Evolutionary conservation across 2,329 filamentous ascomycete genomes (phyloP), one percentile per base, ranked within the genome.

Genomic region (Scedosporium minutisporum): DNA sequence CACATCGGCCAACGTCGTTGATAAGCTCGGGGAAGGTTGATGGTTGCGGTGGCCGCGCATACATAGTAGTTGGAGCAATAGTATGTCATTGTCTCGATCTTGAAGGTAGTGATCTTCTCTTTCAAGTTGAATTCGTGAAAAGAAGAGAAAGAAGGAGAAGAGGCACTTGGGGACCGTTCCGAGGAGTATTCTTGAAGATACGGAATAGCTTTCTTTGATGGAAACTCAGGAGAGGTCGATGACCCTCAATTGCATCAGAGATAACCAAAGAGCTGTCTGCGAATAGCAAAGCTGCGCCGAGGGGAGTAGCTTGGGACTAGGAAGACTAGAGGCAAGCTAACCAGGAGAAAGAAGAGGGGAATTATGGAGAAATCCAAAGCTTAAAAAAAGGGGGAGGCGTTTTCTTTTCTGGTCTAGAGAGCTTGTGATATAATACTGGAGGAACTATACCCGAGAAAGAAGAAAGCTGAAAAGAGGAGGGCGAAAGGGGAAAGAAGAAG

Each of bases 61-160:
- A 75, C 73, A 62, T 75, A 75, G 67, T 74, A 75, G 65, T 75
- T 75, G 59, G 73, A 71, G 63, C 73, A 75, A 60, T 75, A 75
- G 66, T 70, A 75, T 67, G 66, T 64, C 69, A 72, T 72, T 48
- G 65, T 12, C 10, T 38, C 10, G 33, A 38, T 14, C 10, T 38
- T 70, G 7, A 18, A 16, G 4, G 18, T 41, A 23, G n/a, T 6
- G 55, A 18, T 33, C 12, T n/a, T 42, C 29, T 33, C 29, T 33
- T 33, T 33, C 29, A 33, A 38, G 10, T 38, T 10, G 33, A 12
- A 38, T 38, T 38, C 10, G 10, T 38, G 33, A 38, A 12, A 10
- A 38, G 33, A 38, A 38, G 33, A 38, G 33, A 12, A 38, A 38
- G 33, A 38, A 38, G 33, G 33, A 3, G 10, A 38, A 38, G 33